Conservation (phyloP, 306 rosid species). For the Geum urbanum region DNA sequence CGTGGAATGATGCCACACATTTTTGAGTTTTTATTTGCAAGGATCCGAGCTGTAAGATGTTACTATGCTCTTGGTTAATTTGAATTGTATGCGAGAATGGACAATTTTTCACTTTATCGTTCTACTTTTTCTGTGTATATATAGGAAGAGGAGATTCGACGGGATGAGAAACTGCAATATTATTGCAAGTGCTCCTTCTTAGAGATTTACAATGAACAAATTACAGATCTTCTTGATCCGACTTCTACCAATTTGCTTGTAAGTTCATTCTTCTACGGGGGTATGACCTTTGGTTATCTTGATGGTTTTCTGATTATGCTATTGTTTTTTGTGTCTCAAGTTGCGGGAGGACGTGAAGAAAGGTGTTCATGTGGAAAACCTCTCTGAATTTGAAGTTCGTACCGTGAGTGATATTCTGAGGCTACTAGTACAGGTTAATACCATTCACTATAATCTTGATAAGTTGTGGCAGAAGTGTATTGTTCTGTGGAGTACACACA, state of each 20-base stretch:
- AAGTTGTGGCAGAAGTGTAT: slow-evolving; percentile 16
- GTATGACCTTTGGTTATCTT: slow-evolving; percentile 10
- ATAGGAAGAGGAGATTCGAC: slow-evolving; percentile 94
- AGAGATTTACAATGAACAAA: slow-evolving; percentile 40
- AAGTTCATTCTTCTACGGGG: slow-evolving; percentile 33
- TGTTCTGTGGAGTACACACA: too few relatives aligned
- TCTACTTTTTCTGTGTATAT: slow-evolving; percentile 27
- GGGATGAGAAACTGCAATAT: slow-evolving; percentile 82
- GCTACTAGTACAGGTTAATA: slow-evolving; percentile 73
- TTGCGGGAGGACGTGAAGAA: slow-evolving; percentile 86
- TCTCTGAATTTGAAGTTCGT: slow-evolving; percentile 82
- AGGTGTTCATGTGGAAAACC: slow-evolving; percentile 94
- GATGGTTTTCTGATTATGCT: slow-evolving; percentile 12
- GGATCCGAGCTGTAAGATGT: slow-evolving; percentile 87
- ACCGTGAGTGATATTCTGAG: slow-evolving; percentile 73
- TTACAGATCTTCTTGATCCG: slow-evolving; percentile 88
- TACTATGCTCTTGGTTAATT: slow-evolving; percentile 10
- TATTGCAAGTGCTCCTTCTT: slow-evolving; percentile 96
- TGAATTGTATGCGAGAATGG: slow-evolving; percentile 6
- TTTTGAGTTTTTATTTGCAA: slow-evolving; percentile 92
- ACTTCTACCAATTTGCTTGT: slow-evolving; percentile 82
- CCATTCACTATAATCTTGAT: slow-evolving; percentile 14
- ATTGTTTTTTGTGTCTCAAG: slow-evolving; percentile 35
- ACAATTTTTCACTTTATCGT: slow-evolving; percentile 6
- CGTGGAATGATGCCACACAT: slow-evolving; percentile 98